Evolutionary conservation across 2,329 filamentous ascomycete genomes (phyloP).

Genomic region (Hysterium pulicare): DNA sequence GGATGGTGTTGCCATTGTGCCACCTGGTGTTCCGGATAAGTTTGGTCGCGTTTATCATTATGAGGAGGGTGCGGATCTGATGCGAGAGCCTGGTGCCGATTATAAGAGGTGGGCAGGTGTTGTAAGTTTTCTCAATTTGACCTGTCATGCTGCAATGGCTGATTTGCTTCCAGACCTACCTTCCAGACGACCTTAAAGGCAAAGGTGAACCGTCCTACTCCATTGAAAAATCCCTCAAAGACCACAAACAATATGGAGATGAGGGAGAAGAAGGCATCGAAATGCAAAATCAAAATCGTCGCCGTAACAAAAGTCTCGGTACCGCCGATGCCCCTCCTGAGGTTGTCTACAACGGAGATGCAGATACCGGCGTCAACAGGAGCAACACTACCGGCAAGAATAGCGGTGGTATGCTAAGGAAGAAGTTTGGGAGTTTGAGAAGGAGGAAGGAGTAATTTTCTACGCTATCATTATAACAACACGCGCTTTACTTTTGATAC

Average conservation of each 20-base stretch:
- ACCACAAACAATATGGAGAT: slow-evolving; percentile 48
- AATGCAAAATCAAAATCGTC: slow-evolving; percentile 45
- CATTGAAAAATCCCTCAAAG: slow-evolving; percentile 65
- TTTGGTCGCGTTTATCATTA: slow-evolving; percentile 72
- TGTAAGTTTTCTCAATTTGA: slow-evolving; percentile 52
- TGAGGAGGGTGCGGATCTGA: slow-evolving; percentile 81
- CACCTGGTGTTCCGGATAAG: slow-evolving; percentile 66
- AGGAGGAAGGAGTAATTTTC: slow-evolving; percentile 33
- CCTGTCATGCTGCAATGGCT: slow-evolving; percentile 4
- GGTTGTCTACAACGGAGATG: slow-evolving; percentile 23
- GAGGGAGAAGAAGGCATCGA: too few species aligned
- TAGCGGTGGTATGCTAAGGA: slow-evolving; percentile 42
- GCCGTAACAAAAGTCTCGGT: slow-evolving; percentile 35
- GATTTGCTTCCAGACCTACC: slow-evolving; percentile 52
- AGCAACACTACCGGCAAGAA: slow-evolving; percentile 37
- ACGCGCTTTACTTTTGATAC: too few species aligned
- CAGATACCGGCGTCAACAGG: slow-evolving; percentile 29
- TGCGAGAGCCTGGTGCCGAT: slow-evolving; percentile 75
- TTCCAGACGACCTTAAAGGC: slow-evolving; percentile 74
- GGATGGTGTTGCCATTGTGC: slow-evolving; percentile 74
- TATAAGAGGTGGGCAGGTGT: slow-evolving; percentile 73
- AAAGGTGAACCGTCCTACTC: slow-evolving; percentile 76
- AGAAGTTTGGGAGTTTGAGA: slow-evolving; percentile 46
- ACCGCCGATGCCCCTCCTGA: slow-evolving; percentile 22
- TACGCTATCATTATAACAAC: too few species aligned